Evolutionary conservation across 805 yeast genomes (phyloP).

Genomic region (Candida nemodendra): DNA sequence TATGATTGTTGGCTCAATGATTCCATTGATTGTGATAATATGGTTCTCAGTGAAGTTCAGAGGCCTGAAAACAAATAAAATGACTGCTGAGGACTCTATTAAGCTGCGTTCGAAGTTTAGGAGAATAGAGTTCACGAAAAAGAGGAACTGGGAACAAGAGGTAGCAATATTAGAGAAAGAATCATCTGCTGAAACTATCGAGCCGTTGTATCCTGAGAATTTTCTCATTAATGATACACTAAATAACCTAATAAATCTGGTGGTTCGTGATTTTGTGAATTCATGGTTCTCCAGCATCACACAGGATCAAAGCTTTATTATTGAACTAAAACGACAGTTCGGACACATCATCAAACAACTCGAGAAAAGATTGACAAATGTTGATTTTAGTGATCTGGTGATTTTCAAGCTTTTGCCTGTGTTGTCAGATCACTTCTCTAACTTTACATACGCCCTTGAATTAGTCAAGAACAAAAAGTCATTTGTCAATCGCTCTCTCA

Average conservation of each 20-base stretch:
- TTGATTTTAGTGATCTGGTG: slow-evolving; percentile 57
- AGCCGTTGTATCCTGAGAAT: slow-evolving; percentile 41
- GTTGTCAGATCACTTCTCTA: slow-evolving; percentile 59
- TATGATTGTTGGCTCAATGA: slow-evolving; percentile 14
- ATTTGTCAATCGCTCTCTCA: slow-evolving; percentile 15
- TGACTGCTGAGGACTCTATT: background rate
- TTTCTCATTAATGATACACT: slow-evolving; percentile 52
- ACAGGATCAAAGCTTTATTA: slow-evolving; percentile 37
- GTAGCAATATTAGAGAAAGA: slow-evolving; percentile 12
- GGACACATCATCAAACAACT: slow-evolving; percentile 41
- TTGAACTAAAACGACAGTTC: slow-evolving; percentile 45
- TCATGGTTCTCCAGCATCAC: slow-evolving; percentile 57
- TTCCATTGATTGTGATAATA: slow-evolving; percentile 14
- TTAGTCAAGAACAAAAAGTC: slow-evolving; percentile 29
- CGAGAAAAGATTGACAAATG: slow-evolving; percentile 37
- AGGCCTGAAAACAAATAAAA: background rate
- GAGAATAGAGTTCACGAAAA: slow-evolving; percentile 26
- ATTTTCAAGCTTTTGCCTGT: slow-evolving; percentile 63
- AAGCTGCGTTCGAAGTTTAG: slow-evolving; percentile 11
- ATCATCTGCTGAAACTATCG: slow-evolving; percentile 9
- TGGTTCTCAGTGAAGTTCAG: slow-evolving; percentile 10
- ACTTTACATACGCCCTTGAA: slow-evolving; percentile 46
- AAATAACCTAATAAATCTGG: slow-evolving; percentile 46
- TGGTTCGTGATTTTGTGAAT: slow-evolving; percentile 52
- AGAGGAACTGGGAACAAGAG: slow-evolving; percentile 32